Evolutionary conservation across 1,139 yeast species (phyloP), one percentile per base, ranked within the genome.

Genomic region (Pichia sp.): DNA sequence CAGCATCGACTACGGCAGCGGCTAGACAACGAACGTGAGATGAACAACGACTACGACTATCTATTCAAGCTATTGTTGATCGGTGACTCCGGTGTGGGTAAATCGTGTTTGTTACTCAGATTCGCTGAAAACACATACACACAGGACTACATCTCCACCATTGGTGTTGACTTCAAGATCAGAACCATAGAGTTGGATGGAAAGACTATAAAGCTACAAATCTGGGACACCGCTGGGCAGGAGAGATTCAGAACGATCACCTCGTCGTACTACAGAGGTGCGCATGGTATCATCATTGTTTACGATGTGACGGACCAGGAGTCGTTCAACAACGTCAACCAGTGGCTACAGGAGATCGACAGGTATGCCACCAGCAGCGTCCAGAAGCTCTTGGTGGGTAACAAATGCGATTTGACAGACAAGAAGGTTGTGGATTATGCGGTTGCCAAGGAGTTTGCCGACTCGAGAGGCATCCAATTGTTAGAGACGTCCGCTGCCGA

Each of bases 171-270:
- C 71, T 93, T 93, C 78, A 93, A 93, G 75, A 93, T 93, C 74
- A 89, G 97, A 77, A 93, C 98, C 53, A 90, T 93, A 60, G 97
- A 92, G 67, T 78, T 93, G 61, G 98, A 93, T 64, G 99, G 98
- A 62, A 93, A 93, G 77, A 91, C 97, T 56, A 95, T 93, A 71
- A 93, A 93, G 76, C 80, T 95, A 67, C 99, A 93, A 75, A 92
- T 93, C 70, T 93, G 99, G 99, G 99, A 93, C 71, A 93, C 99
- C 53, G 99, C 99, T 8, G 99, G 99, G 46, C 99, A 93, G 76
- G 99, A 93, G 73, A 80, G 99, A 66, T 93, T 93, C 77, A 84
- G 98, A 75, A 93, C 99, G 56, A 93, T 93, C 75, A 95, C 99
- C 10, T 89, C 97, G 14, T 90, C 98, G 12, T 93, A 95, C 76